These are phyloP conservation scores for Quercus lobata DNA, from an alignment of 331 rosid species.

Conservation along the genomic window DNA sequence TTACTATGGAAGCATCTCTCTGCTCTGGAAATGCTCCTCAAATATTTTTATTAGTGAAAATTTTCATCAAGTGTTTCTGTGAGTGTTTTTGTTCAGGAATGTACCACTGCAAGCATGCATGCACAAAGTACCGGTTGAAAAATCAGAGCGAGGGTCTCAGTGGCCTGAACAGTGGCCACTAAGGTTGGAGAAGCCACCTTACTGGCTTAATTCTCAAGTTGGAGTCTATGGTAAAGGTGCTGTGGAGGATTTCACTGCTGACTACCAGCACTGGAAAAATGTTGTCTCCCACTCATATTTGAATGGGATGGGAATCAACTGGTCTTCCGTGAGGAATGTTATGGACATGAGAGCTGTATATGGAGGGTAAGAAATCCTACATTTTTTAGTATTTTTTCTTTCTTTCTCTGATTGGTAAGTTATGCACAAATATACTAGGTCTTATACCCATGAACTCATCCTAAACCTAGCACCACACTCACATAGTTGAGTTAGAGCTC, in stretches of 20 bases:
- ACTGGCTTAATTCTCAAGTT: slow-evolving; percentile 65
- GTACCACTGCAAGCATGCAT: slow-evolving; percentile 60
- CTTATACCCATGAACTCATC: no score
- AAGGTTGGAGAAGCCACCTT: slow-evolving; percentile 77
- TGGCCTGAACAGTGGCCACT: slow-evolving; percentile 79
- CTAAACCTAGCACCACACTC: no score
- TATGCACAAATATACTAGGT: no score
- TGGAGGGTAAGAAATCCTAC: slow-evolving; percentile 65
- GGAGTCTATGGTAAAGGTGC: slow-evolving; percentile 60
- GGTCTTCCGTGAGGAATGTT: slow-evolving; percentile 78
- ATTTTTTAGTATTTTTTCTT: background rate
- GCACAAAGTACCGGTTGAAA: slow-evolving; percentile 55
- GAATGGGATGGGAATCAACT: slow-evolving; percentile 65
- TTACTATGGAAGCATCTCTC: background rate
- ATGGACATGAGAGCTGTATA: slow-evolving; percentile 83
- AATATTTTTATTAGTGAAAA: background rate
- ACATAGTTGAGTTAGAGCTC: no score
- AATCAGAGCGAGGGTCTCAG: slow-evolving; percentile 53
- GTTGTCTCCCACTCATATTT: slow-evolving; percentile 57
- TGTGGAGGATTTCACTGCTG: slow-evolving; percentile 57
- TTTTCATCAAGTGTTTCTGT: background rate
- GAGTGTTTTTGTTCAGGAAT: slow-evolving; percentile 46
- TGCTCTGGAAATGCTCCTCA: background rate
- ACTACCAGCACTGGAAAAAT: slow-evolving; percentile 62
- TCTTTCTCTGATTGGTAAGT: no score